Conservation (phyloP, 1,284 basidiomycete species). For the Leccinum variabile region DNA sequence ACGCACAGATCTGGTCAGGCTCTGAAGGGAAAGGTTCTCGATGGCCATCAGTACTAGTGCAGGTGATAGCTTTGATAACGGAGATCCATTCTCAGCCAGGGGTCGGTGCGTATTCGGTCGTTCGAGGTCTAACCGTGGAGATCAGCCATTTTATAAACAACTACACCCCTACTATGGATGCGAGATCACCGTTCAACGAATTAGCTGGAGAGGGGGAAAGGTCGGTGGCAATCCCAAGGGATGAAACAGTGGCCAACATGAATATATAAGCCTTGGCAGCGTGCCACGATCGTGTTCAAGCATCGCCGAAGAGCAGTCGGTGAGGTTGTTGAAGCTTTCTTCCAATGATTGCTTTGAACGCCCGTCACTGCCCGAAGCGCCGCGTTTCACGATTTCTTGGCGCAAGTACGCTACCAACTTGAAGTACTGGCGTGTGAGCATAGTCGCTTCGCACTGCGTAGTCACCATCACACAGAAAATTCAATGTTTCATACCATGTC, state of each 20-base stretch:
- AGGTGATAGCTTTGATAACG: constrained; percentile 76
- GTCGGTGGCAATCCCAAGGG: constrained; percentile 49
- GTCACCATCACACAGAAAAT: constrained; percentile 76
- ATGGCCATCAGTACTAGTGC: constrained; percentile 74
- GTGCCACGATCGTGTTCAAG: constrained; percentile 69
- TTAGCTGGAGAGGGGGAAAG: constrained; percentile 45
- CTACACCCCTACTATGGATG: constrained; percentile 36
- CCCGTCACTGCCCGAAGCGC: constrained; percentile 44
- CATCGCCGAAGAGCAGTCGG: constrained; percentile 61
- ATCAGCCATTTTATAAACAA: constrained; percentile 5
- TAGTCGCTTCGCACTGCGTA: constrained; percentile 77
- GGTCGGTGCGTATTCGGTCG: constrained; percentile 56
- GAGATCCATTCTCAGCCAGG: constrained; percentile 64
- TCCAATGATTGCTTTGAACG: constrained; percentile 45
- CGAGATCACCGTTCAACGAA: constrained; percentile 35
- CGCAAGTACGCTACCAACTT: constrained; percentile 60
- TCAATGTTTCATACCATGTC: constrained; percentile 87
- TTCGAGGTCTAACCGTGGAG: constrained; percentile 52
- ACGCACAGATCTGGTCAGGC: constrained; percentile 69
- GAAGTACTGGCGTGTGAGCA: constrained; percentile 51
- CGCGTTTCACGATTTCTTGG: constrained; percentile 68
- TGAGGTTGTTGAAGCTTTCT: constrained; percentile 45
- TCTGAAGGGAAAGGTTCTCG: constrained; percentile 82
- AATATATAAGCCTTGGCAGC: constrained; percentile 79
- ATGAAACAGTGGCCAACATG: constrained; percentile 69